Conservation (phyloP, 176 grass and related monocot genomes). For the Saccharum officinarum region DNA sequence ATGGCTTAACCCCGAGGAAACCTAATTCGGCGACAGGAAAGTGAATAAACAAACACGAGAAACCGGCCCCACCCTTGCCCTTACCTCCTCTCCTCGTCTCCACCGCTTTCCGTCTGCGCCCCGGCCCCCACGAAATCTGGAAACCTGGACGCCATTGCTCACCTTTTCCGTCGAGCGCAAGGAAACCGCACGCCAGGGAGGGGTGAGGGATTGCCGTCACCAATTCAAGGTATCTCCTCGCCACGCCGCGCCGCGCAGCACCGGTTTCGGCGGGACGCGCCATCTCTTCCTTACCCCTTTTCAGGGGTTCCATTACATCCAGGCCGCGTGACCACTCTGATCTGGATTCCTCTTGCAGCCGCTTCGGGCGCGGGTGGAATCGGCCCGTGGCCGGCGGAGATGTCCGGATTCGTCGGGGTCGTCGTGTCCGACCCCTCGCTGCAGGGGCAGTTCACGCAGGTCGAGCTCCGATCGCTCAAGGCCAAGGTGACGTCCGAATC, state of each 20-base stretch:
- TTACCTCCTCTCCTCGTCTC: constrained; percentile 36
- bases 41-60: constrained; percentile 26
- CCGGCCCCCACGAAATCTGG: constrained; percentile 73
- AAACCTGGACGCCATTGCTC: constrained; percentile 45
- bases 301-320: background rate
- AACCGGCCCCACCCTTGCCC: constrained; percentile 10
- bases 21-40: constrained; percentile 13
- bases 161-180: constrained; percentile 42
- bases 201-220: background rate
- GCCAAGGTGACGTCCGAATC: constrained; percentile 65
- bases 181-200: constrained; percentile 28
- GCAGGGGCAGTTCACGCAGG: constrained; percentile 98
- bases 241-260: background rate
- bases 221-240: constrained; percentile 40
- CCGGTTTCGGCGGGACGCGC: background rate
- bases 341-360: constrained; percentile 37
- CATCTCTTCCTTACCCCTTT: background rate
- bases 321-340: background rate
- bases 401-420: constrained; percentile 89
- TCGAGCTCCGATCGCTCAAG: constrained; percentile 90
- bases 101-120: constrained; percentile 30
- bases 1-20: constrained; percentile 40
- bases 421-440: constrained; percentile 95
- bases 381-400: constrained; percentile 28
- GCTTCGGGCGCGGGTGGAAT: background rate